These are phyloP conservation scores for Stereocaulon alpinum DNA, from an alignment of 495 filamentous ascomycete genomes.

Conservation along the genomic window DNA sequence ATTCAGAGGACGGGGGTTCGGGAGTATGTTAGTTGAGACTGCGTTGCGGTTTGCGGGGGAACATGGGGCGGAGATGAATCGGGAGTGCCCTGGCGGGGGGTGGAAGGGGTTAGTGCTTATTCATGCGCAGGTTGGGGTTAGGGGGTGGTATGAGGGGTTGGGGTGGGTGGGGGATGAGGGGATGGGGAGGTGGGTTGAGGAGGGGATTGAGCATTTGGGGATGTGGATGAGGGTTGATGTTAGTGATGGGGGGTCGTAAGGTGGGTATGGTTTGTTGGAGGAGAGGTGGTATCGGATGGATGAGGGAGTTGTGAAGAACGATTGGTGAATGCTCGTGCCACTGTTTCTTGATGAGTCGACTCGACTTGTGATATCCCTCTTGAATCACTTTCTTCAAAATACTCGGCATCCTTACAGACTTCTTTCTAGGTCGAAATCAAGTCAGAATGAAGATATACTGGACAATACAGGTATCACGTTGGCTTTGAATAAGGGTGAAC, in stretches of 20 bases:
- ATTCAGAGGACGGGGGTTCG: slow-evolving; percentile 55
- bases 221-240: slow-evolving; percentile 49
- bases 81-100: too few relatives aligned
- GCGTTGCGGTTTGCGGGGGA: slow-evolving; percentile 51
- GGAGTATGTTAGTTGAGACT: slow-evolving; percentile 48
- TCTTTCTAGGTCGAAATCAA: too few relatives aligned
- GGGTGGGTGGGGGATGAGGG: slow-evolving; percentile 62
- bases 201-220: slow-evolving; percentile 74
- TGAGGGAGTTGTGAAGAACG: neutral
- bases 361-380: too few relatives aligned
- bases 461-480: too few relatives aligned
- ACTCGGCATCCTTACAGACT: too few relatives aligned
- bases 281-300: neutral
- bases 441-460: too few relatives aligned
- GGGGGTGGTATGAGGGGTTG: slow-evolving; percentile 47
- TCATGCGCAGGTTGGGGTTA: slow-evolving; percentile 60
- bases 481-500: too few relatives aligned
- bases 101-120: slow-evolving; percentile 64
- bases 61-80: slow-evolving; percentile 44
- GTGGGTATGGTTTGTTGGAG: neutral
- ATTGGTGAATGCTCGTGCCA: neutral
- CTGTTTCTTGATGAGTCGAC: too few relatives aligned
- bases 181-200: slow-evolving; percentile 72
- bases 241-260: neutral
- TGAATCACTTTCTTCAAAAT: too few relatives aligned